Percentiles rank a stretch among this genome's conserved stretches.
Conservation (phyloP, 495 filamentous ascomycete species). For the Penicillium odoratum region DNA sequence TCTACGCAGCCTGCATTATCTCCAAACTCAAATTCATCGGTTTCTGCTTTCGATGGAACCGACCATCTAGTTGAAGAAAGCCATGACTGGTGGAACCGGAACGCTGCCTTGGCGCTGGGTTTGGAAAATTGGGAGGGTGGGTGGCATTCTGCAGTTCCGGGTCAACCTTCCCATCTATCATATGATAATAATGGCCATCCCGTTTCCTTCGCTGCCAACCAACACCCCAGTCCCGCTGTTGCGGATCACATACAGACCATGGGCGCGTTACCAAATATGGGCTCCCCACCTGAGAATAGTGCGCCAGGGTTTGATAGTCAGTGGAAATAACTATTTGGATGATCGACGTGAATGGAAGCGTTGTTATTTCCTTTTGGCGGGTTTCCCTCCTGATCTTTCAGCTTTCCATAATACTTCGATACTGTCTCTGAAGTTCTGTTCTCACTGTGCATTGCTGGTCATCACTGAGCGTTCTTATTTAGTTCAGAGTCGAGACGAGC, state of each 20-base stretch:
- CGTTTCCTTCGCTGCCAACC: slow-evolving; percentile 14
- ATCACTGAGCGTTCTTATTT: no score
- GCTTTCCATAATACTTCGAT: no score
- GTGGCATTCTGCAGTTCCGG: slow-evolving; percentile 16
- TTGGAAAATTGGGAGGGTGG: slow-evolving; percentile 45
- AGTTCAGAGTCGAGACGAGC: no score
- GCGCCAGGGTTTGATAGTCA: slow-evolving; percentile 12
- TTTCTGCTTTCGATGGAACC: slow-evolving; percentile 44
- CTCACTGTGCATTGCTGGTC: no score
- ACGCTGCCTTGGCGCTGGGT: slow-evolving; percentile 41
- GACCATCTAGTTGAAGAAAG: slow-evolving; percentile 54
- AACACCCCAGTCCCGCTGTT: slow-evolving; percentile 10
- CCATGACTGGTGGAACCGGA: slow-evolving; percentile 60
- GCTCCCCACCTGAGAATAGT: slow-evolving; percentile 2
- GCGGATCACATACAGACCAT: slow-evolving; percentile 6
- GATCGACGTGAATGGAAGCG: not conserved
- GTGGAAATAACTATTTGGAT: slow-evolving; percentile 15
- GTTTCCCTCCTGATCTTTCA: no score
- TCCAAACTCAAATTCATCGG: slow-evolving; percentile 30
- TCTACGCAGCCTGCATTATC: slow-evolving; percentile 23
- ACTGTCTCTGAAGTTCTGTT: no score
- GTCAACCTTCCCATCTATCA: slow-evolving; percentile 6
- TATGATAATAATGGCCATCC: slow-evolving; percentile 14
- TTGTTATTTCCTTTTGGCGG: not conserved
- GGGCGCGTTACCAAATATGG: slow-evolving; percentile 4